Conservation (phyloP, 2,329 filamentous ascomycete genomes). For the Plectosphaerella plurivora region DNA sequence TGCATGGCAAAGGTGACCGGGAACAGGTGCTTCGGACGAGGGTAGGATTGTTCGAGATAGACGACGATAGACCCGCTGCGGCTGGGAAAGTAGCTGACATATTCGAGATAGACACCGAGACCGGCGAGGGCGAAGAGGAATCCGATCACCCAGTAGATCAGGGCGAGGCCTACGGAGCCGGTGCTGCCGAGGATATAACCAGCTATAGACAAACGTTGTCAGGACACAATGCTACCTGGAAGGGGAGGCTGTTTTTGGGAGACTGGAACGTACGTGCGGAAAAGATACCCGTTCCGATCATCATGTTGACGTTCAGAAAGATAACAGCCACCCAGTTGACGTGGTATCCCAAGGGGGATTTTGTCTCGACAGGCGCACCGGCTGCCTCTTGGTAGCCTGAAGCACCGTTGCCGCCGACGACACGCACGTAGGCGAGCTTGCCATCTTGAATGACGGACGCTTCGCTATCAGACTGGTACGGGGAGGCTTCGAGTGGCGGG, state of each 20-base stretch:
- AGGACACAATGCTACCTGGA: neutral
- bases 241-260: conserved; percentile 6
- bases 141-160: conserved; percentile 63
- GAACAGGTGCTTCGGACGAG: conserved; percentile 58
- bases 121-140: conserved; percentile 50
- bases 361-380: conserved; percentile 56
- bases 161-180: conserved; percentile 55
- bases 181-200: conserved; percentile 45
- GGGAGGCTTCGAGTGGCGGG: too few relatives aligned
- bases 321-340: conserved; percentile 52
- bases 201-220: conserved; percentile 1
- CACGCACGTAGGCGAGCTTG: conserved; percentile 33
- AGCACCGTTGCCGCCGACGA: conserved; percentile 42
- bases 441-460: conserved; percentile 27
- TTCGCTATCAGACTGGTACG: conserved; percentile 15
- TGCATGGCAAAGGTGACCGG: conserved; percentile 61
- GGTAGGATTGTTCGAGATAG: conserved; percentile 64
- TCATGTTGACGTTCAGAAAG: conserved; percentile 56
- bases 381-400: conserved; percentile 10
- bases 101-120: conserved; percentile 58
- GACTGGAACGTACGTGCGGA: conserved; percentile 41
- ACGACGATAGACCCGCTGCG: conserved; percentile 62
- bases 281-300: conserved; percentile 60
- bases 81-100: conserved; percentile 62
- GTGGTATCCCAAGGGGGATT: conserved; percentile 56